Evolutionary conservation across 768 basidiomycete species (phyloP).

Genomic region (Boletus speciosus): DNA sequence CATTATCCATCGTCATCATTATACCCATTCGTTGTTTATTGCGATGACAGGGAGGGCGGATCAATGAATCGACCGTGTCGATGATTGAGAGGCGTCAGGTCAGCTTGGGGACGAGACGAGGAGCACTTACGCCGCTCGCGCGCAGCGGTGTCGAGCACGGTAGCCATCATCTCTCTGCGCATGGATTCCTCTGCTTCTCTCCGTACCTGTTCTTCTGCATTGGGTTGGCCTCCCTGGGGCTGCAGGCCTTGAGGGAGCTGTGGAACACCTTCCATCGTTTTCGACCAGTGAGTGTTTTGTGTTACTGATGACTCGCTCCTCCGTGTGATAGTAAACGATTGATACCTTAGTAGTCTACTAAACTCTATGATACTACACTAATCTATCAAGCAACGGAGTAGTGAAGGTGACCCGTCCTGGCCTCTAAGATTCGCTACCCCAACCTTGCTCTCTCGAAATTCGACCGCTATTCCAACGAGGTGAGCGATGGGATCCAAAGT

Average conservation of each 20-base stretch:
- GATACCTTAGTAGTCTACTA: not conserved
- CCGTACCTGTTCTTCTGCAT: conserved; percentile 52
- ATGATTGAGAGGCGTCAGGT: not conserved
- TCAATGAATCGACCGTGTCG: not conserved
- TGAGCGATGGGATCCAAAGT: conserved; percentile 3
- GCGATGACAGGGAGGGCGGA: not conserved
- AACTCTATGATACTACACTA: conserved; percentile 4
- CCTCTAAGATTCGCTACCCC: conserved; percentile 1
- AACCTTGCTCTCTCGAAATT: conserved; percentile 5
- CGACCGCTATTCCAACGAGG: conserved; percentile 1
- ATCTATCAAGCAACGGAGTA: conserved; percentile 2
- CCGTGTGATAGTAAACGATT: not conserved
- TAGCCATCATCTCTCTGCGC: conserved; percentile 72
- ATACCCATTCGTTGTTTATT: not conserved
- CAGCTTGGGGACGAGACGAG: not conserved
- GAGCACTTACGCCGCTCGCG: conserved; percentile 67
- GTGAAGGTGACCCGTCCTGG: not conserved
- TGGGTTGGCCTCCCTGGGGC: conserved; percentile 40
- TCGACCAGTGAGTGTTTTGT: not conserved
- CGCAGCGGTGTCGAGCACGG: conserved; percentile 72
- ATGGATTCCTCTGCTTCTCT: conserved; percentile 69
- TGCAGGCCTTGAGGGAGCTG: conserved; percentile 29
- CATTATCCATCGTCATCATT: not conserved
- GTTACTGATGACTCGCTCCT: not conserved
- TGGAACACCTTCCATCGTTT: conserved; percentile 23